Conservation (phyloP, 2,329 filamentous ascomycete genomes). For the Coniochaeta hoffmannii region DNA sequence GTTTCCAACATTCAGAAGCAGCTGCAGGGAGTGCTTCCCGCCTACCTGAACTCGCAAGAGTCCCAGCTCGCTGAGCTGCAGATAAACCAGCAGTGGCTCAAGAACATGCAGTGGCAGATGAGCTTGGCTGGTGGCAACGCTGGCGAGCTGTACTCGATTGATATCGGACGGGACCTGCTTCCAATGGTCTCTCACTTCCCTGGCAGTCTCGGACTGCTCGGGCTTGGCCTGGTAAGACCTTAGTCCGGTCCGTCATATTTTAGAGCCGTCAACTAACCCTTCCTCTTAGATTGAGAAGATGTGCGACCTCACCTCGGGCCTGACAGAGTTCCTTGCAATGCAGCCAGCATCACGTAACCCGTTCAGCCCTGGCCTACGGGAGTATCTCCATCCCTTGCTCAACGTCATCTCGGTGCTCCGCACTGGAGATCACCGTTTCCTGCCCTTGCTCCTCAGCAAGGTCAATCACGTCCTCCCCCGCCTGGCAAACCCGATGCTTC, state of each 20-base stretch:
- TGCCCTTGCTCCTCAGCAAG: conserved; percentile 70
- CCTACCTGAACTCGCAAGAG: conserved; percentile 43
- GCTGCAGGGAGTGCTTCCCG: conserved; percentile 45
- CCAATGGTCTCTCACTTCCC: conserved; percentile 66
- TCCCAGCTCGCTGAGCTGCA: conserved; percentile 47
- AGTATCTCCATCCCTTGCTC: conserved; percentile 65
- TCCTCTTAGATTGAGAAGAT: conserved; percentile 69
- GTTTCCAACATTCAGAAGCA: conserved; percentile 55
- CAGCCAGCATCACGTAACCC: conserved; percentile 52
- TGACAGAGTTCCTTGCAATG: conserved; percentile 66
- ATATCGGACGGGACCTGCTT: conserved; percentile 56
- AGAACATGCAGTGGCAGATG: conserved; percentile 57
- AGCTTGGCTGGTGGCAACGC: conserved; percentile 46
- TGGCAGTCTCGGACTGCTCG: conserved; percentile 66
- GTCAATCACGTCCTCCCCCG: conserved; percentile 63
- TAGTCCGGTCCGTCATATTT: background rate
- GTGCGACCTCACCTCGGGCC: conserved; percentile 65
- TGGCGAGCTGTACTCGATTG: conserved; percentile 50
- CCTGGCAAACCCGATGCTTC: conserved; percentile 52
- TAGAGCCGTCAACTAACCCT: background rate
- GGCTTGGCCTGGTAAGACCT: conserved; percentile 58
- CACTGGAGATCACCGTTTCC: conserved; percentile 68
- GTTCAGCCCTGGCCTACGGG: conserved; percentile 61
- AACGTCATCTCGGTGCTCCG: conserved; percentile 62
- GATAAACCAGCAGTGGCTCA: conserved; percentile 58